phyloP scores from a whole-genome alignment of 306 rosid genomes.

The cucumber (Cucumis sativus) region DNA sequence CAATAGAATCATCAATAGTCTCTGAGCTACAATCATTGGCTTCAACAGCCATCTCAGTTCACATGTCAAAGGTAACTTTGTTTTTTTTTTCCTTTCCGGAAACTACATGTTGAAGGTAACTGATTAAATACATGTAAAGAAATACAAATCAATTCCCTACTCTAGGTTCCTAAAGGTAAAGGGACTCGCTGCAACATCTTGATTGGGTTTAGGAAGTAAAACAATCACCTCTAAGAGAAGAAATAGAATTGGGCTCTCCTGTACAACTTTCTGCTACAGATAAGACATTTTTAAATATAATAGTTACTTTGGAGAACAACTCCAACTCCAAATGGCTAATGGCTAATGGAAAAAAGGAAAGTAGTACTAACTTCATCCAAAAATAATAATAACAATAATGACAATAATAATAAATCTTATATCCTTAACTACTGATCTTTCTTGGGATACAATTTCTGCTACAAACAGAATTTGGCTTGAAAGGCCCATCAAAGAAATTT shows the following conservation, averaged over 20 bases:
- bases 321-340: neutral
- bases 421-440: neutral
- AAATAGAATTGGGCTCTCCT: neutral
- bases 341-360: neutral
- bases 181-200: neutral
- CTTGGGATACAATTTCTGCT: neutral
- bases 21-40: slow-evolving; percentile 13
- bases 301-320: neutral
- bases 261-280: neutral
- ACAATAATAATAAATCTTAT: neutral
- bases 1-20: slow-evolving; percentile 14
- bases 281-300: neutral
- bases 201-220: neutral
- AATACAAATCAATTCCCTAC: neutral
- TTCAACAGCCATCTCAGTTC: slow-evolving; percentile 3
- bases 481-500: no score
- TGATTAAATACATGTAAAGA: neutral
- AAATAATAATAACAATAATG: no score
- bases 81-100: no score
- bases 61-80: neutral
- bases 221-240: neutral
- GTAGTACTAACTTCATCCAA: neutral
- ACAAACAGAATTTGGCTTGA: neutral
- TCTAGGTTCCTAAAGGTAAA: neutral
- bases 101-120: neutral